phyloP scores from a whole-genome alignment of 2,329 filamentous ascomycete genomes.

The Cladosporium phlei region DNA sequence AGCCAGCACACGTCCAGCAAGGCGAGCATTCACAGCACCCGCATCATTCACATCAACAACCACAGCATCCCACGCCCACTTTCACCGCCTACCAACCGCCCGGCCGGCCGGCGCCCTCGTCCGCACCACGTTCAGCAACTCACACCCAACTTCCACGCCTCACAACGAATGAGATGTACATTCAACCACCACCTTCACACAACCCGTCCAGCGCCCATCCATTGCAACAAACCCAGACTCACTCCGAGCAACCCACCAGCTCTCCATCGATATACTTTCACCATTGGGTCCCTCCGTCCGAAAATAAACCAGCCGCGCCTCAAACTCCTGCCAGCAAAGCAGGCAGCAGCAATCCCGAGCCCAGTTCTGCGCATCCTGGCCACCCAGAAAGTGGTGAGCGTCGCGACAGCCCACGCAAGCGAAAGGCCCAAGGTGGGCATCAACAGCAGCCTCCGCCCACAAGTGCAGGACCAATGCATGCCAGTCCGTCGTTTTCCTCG shows the following conservation, averaged over 20 bases:
- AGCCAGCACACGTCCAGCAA: conserved; percentile 36
- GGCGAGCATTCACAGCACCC: conserved; percentile 30
- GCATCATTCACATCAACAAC: conserved; percentile 31
- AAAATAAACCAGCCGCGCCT: conserved; percentile 51
- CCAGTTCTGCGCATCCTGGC: conserved; percentile 46
- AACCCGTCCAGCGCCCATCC: conserved; percentile 37
- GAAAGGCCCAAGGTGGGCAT: conserved; percentile 62
- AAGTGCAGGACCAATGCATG: conserved; percentile 45
- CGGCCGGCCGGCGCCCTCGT: conserved; percentile 33
- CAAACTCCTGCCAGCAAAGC: conserved; percentile 59
- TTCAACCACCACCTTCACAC: conserved; percentile 43
- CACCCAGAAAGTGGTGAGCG: conserved; percentile 52
- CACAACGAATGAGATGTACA: conserved; percentile 49
- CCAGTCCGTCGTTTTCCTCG: conserved; percentile 49
- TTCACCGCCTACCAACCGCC: conserved; percentile 36
- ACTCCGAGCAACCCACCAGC: conserved; percentile 57
- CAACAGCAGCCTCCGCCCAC: conserved; percentile 46
- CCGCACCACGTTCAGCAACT: conserved; percentile 42
- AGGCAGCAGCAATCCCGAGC: conserved; percentile 45
- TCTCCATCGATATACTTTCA: conserved; percentile 83
- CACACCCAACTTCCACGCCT: conserved; percentile 47
- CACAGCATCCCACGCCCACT: conserved; percentile 32
- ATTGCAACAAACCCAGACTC: conserved; percentile 44
- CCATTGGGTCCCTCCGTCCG: conserved; percentile 80
- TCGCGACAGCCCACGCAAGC: conserved; percentile 76